Base-by-base conservation (phyloP, 306 rosid genomes). In the Vigna hirtella region DNA sequence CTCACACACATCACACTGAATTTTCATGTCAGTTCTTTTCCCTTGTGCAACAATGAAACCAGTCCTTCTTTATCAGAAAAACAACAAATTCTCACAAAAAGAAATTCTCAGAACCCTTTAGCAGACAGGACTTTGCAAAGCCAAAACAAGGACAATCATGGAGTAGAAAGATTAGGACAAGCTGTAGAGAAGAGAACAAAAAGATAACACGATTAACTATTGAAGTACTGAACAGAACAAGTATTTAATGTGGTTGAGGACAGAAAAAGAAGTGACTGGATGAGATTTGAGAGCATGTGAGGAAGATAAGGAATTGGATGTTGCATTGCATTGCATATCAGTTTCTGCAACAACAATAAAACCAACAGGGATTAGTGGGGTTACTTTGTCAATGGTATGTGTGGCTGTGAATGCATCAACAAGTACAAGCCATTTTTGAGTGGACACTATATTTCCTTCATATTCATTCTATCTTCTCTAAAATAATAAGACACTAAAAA, bases 1-100 rank as follows among this genome's bases (percentile, higher is more conserved):
- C 94, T 95, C 99, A 66, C 99, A 95, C 56, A 87, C 98, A 87
- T 95, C 99, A 71, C 99, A 95, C 89, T 91, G 99, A 59, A 95
- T 93, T 76, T 93, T 95, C 99, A 94, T 93, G 17, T 12, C 43
- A 64, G 71, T 64, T 76, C 49, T 1, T 61, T 24, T 15, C 26
- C 49, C 45, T 68, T 70, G 8, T 6, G 2, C 15, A 63, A 8
- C 24, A 32, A 38, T 6, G 32, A 53, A 49, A 56, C 47, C 14
- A 28, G 65, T 8, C 32, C 72, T 67, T 45, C 57, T 61, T 30
- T 14, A 7, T 10, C 9, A 43, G 49, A 11, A 26, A 26, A 26
- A 26, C 28, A 32, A 62, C 6, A 62, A 62, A 4, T 30, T 14
- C 7, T 15, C 66, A 28, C 20, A 7, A 7, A 4, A 61, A 61